phyloP scores from a whole-genome alignment of 2,329 filamentous ascomycete species.

The Claviceps quebecensis region DNA sequence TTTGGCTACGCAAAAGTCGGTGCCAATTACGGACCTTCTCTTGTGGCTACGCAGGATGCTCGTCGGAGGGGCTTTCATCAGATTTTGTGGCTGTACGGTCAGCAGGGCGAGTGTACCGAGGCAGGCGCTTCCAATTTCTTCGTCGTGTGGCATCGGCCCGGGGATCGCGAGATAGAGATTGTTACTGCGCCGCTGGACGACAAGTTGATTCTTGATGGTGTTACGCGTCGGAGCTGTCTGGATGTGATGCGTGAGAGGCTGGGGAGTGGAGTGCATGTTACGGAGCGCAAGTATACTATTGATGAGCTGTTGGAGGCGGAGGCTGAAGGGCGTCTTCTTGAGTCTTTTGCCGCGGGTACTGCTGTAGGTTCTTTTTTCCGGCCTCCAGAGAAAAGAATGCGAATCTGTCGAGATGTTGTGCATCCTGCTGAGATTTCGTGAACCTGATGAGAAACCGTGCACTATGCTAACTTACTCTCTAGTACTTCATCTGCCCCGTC shows the following conservation, averaged over 20 bases:
- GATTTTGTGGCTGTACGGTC: conserved; percentile 85
- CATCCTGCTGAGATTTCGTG: too few relatives aligned
- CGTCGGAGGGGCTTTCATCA: conserved; percentile 64
- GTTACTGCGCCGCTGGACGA: conserved; percentile 75
- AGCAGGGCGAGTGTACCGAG: conserved; percentile 68
- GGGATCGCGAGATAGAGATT: conserved; percentile 43
- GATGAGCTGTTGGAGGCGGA: conserved; percentile 59
- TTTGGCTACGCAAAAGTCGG: conserved; percentile 88
- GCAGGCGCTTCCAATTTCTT: conserved; percentile 91
- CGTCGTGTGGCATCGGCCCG: conserved; percentile 50
- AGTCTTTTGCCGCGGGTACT: conserved; percentile 78
- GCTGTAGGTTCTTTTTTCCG: conserved; percentile 44
- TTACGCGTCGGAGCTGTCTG: conserved; percentile 70
- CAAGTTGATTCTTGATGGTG: conserved; percentile 72
- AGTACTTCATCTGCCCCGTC: conserved; percentile 60
- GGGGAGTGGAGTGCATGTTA: conserved; percentile 47
- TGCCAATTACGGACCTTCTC: conserved; percentile 79
- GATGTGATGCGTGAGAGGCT: conserved; percentile 56
- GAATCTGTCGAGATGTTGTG: too few relatives aligned
- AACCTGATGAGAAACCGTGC: too few relatives aligned
- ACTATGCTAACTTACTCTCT: neutral
- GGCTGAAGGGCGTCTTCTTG: conserved; percentile 61
- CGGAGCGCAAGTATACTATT: conserved; percentile 76
- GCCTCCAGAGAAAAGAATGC: too few relatives aligned
- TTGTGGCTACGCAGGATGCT: conserved; percentile 67